A percentile compares a stretch with the other conserved stretches of the same genome.
These are phyloP conservation scores for Cucumis melo DNA, from an alignment of 306 rosid species.

Conservation along the genomic window DNA sequence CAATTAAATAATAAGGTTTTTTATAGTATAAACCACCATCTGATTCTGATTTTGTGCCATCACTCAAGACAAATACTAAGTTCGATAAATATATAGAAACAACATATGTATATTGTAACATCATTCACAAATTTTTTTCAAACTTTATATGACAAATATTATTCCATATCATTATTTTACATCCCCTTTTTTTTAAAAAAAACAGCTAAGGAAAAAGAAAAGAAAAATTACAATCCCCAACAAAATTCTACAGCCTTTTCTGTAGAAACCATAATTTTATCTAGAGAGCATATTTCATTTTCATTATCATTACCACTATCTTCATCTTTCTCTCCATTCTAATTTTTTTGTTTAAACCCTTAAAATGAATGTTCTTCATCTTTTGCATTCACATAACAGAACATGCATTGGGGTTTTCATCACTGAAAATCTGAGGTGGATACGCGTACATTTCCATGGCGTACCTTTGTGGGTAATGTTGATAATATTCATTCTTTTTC, in stretches of 20 bases:
- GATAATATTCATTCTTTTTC: conserved; percentile 34
- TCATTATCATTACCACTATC: too few relatives aligned
- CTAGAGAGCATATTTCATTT: not conserved
- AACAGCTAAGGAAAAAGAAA: not conserved
- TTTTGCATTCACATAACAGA: conserved; percentile 22
- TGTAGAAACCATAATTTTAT: conserved; percentile 2
- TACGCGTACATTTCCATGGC: conserved; percentile 35
- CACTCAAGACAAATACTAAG: not conserved
- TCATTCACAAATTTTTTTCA: not conserved
- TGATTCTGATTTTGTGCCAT: too few relatives aligned
- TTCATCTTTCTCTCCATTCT: too few relatives aligned
- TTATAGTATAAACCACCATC: too few relatives aligned
- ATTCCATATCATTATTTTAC: conserved; percentile 3
- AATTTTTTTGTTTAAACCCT: not conserved
- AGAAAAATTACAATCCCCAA: conserved; percentile 1
- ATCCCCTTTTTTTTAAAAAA: not conserved
- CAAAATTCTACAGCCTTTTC: not conserved
- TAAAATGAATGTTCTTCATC: too few relatives aligned
- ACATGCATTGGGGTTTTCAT: conserved; percentile 90
- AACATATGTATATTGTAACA: not conserved
- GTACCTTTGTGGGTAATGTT: conserved; percentile 34
- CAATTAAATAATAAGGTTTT: too few relatives aligned
- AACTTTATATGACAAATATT: not conserved
- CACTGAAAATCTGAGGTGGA: conserved; percentile 87
- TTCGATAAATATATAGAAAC: too few relatives aligned